Conservation (phyloP, 352 stramenopile genomes). For the Phytophthora hibernalis region DNA sequence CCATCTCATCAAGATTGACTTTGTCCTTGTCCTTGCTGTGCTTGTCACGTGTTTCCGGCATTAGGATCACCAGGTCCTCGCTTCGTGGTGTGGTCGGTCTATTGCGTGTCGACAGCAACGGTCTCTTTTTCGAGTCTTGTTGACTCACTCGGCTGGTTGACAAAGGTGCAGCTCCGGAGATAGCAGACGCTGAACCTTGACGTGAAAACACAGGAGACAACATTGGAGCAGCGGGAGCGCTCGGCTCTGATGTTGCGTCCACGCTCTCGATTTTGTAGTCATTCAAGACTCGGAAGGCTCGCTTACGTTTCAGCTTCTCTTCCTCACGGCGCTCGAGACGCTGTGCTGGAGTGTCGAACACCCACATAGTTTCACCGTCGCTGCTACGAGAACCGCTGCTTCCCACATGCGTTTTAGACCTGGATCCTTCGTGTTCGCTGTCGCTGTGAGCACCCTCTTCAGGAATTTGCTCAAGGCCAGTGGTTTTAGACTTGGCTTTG, state of each 20-base stretch:
- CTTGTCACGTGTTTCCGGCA: constrained; percentile 21
- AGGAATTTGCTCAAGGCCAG: constrained; percentile 31
- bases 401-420: constrained; percentile 16
- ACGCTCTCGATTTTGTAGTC: constrained; percentile 59
- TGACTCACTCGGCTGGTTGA: constrained; percentile 18
- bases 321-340: constrained; percentile 57
- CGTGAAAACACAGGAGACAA: constrained; percentile 33
- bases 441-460: constrained; percentile 27
- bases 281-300: constrained; percentile 60
- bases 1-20: constrained; percentile 31
- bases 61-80: constrained; percentile 48
- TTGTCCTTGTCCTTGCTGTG: constrained; percentile 23
- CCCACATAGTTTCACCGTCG: constrained; percentile 58
- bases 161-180: constrained; percentile 18
- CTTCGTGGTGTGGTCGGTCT: constrained; percentile 33
- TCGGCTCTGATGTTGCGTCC: constrained; percentile 21
- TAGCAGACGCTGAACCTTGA: constrained; percentile 34
- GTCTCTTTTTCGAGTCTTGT: constrained; percentile 41
- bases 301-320: constrained; percentile 61
- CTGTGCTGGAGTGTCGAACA: constrained; percentile 60
- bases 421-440: constrained; percentile 25
- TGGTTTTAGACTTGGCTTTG: constrained; percentile 18
- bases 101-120: constrained; percentile 35
- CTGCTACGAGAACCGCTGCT: constrained; percentile 29
- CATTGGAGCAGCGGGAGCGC: constrained; percentile 9